Percentiles rank a stretch among this genome's conserved stretches.
phyloP scores from a whole-genome alignment of 352 stramenopile genomes.

The Phytopythium aichiense region DNA sequence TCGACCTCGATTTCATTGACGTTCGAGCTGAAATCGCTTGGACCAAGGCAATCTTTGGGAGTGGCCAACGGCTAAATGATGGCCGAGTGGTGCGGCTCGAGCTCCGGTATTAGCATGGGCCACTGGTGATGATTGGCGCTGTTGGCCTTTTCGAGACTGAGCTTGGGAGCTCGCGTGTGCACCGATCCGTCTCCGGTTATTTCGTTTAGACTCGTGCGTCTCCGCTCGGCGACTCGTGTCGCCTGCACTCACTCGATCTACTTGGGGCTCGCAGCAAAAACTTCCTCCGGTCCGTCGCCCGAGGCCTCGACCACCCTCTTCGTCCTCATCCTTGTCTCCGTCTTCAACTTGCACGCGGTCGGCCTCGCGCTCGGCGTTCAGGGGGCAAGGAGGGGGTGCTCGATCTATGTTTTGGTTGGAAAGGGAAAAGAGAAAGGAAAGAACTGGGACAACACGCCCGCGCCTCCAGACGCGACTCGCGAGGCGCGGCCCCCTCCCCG shows the following conservation, averaged over 20 bases:
- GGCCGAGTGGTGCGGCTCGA: too few relatives aligned
- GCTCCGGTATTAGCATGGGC: too few relatives aligned
- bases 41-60: too few relatives aligned
- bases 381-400: background rate
- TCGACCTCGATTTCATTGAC: too few relatives aligned
- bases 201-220: background rate
- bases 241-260: background rate
- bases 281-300: conserved; percentile 2
- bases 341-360: background rate
- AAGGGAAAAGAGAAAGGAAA: conserved; percentile 2
- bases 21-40: too few relatives aligned
- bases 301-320: background rate
- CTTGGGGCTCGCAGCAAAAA: background rate
- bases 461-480: background rate
- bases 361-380: background rate
- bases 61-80: too few relatives aligned
- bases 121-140: too few relatives aligned
- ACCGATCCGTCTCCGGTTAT: background rate
- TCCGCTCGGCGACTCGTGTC: background rate
- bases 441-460: background rate
- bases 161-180: background rate
- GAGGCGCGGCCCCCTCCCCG: background rate
- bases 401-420: conserved; percentile 4
- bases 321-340: background rate
- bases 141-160: too few relatives aligned